Evolutionary conservation across 176 grass and related monocot species (phyloP), one percentile per base, ranked within the genome.

Genomic region (Ampelocalamus luodianensis): DNA sequence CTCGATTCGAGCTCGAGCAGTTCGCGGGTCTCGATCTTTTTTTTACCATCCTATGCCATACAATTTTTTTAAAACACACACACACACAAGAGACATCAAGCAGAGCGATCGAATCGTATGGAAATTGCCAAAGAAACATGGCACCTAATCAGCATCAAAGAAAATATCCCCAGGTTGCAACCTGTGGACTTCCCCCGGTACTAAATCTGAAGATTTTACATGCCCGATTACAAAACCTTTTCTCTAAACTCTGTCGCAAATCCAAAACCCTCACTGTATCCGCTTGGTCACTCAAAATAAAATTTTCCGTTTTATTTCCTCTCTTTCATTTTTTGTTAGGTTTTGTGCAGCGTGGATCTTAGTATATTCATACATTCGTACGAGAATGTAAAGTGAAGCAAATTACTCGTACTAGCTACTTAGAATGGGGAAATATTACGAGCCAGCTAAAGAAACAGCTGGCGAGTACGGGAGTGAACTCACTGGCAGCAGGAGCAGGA

Each of bases 401-500:
- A 45, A 60, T 59, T 10, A 11, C 48, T 26, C 49, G n/a, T 16
- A 8, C 37, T 82, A 43, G 36, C 10, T 53, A 74, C 12, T 18
- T 53, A n/a, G 62, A 65, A 34, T 15, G 3, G 5, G 12, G 29
- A 65, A 65, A 29, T 2, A 17, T 18, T 40, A 68, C 2, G 39
- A 40, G 20, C 3, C 12, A 68, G 67, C 38, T 42, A 10, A 27
- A 11, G 44, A 44, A 60, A 0, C 13, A 27, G 44, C 11, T 78
- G 55, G 8, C 8, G 79, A 24, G 37, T 8, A 69, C 24, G 48
- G 37, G 34, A 38, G 39, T 54, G 45, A 55, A 78, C 83, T 85
- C 26, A 85, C 74, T 23, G 83, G 53, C 6, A 23, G 51, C 64
- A 11, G 60, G 14, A 53, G 82, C 82, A 75, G 59, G 71, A 17